Evolutionary conservation across 371 early-diverging fungal genomes (phyloP), one percentile per base, ranked within the genome.

Genomic region (Lichtheimia corymbifera): DNA sequence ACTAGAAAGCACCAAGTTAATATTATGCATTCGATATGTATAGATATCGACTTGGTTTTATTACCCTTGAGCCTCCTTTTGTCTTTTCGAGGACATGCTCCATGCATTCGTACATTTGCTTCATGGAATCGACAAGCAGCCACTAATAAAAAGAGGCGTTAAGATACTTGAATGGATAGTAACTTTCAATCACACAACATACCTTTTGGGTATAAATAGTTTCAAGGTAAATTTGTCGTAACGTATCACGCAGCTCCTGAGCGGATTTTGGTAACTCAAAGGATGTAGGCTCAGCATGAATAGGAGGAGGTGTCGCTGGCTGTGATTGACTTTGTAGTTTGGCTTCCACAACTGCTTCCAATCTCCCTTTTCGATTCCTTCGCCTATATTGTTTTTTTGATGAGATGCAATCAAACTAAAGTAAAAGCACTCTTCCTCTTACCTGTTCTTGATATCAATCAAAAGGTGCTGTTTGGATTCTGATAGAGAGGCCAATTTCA

Each of bases 161-260:
- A 52, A 15, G 12, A 52, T 42, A 20, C 20, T 13, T 20, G 40
- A 5, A 42, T 41, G 9, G 18, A 18, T 25, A n/a, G 40, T 14
- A 30, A 41, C 7, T 15, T 45, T 56, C 24, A 14, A 3, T 13
- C 15, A 12, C 15, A 12, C 27, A 14, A 52, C 27, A 25, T 14
- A 56, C 57, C 45, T 56, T 56, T 20, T 56, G 43, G 13, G 45
- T 56, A 45, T 56, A 56, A 4, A 56, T 17, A 43, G 57, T 45
- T 24, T 42, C 45, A 28, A 27, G 25, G 28, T 56, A 56, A 17
- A 56, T 20, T 42, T 56, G 27, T 45, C 42, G 57, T 45, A 56
- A 28, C 25, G 57, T n/a, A 18, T 9, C 15, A 13, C n/a, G n/a
- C 6, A 56, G 43, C 7, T 35, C 18, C 43, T 45, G 44, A 14